Conservation (phyloP, 441 rosid genomes). For the Macaranga tanarius region DNA sequence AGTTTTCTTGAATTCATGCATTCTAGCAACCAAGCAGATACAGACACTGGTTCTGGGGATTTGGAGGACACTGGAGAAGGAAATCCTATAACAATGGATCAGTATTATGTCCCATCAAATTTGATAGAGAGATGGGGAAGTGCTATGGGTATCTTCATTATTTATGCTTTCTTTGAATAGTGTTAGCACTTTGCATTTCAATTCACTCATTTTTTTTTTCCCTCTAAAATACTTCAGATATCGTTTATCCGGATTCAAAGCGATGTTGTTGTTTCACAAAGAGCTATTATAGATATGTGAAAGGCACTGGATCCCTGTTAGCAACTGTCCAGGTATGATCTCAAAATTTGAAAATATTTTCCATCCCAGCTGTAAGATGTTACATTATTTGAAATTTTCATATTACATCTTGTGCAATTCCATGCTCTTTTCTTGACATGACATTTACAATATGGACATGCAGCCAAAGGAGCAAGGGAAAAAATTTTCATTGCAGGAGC, state of each 20-base stretch:
- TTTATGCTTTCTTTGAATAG: conserved; percentile 18
- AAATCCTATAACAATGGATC: conserved; percentile 36
- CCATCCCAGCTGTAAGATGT: neutral
- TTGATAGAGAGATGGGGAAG: conserved; percentile 93
- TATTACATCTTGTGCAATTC: neutral
- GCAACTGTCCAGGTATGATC: conserved; percentile 69
- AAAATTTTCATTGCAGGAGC: conserved; percentile 59
- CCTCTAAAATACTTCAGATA: conserved; percentile 55
- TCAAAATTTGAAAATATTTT: neutral
- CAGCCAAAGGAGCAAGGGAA: conserved; percentile 68
- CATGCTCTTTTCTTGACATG: conserved; percentile 4
- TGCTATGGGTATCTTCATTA: conserved; percentile 84
- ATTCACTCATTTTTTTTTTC: neutral
- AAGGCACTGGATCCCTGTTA: conserved; percentile 92
- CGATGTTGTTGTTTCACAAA: conserved; percentile 96
- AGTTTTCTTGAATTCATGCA: conserved; percentile 60
- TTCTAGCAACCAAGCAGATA: conserved; percentile 29
- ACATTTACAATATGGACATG: conserved; percentile 22
- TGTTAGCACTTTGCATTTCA: conserved; percentile 8
- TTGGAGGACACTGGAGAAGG: conserved; percentile 33
- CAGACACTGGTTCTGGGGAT: conserved; percentile 34
- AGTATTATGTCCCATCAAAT: conserved; percentile 63
- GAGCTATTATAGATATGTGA: conserved; percentile 87
- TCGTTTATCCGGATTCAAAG: conserved; percentile 84
- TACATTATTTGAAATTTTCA: neutral